Base-by-base conservation (phyloP, 805 yeast genomes). In the Metschnikowia orientalis region DNA sequence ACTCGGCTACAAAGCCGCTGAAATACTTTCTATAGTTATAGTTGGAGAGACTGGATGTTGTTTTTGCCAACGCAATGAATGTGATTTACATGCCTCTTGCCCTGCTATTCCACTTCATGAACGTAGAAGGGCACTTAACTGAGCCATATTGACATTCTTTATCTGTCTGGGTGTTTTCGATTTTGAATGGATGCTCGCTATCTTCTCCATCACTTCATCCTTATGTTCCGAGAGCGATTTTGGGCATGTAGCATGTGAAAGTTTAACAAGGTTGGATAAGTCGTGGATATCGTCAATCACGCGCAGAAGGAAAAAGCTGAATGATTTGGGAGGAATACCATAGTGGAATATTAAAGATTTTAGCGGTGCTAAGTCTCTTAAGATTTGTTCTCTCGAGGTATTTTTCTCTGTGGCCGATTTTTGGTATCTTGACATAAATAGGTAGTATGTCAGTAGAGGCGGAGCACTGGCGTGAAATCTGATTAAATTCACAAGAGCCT, bases 291-390 rank as follows among this genome's bases (percentile, higher is more conserved):
- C 48, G 12, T 47, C 40, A 8, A 60, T 49, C 2, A 45, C 38
- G 20, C 47, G 37, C 12, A 41, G 34, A 22, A 59, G 35, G 12
- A 61, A 38, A 8, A 58, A 35, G 15, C 41, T 30, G 24, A 62
- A 50, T 8, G 47, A 25, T 2, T 41, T 32, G 2, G 40, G 31
- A 8, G 44, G 46, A 21, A 56, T 36, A 5, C 37, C 41, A 12
- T 41, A 30, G 29, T 57, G 59, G 35, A 56, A 56, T n/a, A 62
- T 32, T 3, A 51, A 48, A 5, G 57, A 46, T 36, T 62, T 62
- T 18, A 59, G 41, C 14, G 32, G 28, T 6, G 50, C 17, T 19
- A 61, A 47, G 8, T 54, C 56, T 14, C 38, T 33, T n/a, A 53
- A 35, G 7, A 49, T 37, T 18, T 40, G 31, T 4, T 36, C 42